Evolutionary conservation across 345 rosid species (phyloP), one percentile per base, ranked within the genome.

Genomic region (Citrus australasica): DNA sequence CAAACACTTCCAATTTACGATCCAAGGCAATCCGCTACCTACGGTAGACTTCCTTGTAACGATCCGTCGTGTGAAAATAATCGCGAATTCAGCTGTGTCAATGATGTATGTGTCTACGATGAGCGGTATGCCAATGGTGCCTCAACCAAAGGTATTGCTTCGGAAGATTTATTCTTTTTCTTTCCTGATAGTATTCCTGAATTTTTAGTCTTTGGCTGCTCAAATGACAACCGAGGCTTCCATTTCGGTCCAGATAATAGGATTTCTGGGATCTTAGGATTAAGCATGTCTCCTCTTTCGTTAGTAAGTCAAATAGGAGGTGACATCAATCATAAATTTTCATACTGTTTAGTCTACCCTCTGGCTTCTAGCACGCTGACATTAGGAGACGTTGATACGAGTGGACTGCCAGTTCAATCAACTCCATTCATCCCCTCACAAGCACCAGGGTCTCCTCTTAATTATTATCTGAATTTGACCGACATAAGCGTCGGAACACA

Each of bases 151-250:
- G 84, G 87, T 5, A 0, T 62, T 24, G 80, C 30, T 5, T 80
- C 80, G 11, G 2, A 16, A 1, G 84, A 85, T n/a, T 24, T 68
- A 3, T 75, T 82, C 60, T 17, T 71, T 2, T 24, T 80, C 42
- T 21, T 17, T 1, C 4, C 8, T 1, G 27, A 2, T 35, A 16
- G 51, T 13, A 13, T 46, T 13, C 28, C 6, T 9, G 28, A 8
- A 11, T 10, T 6, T 6, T 1, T 82, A n/a, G 51, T 78, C 42
- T 82, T 82, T 8, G 82, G 82, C 17, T 80, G 82, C 75, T 81
- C 79, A 0, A 4, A 71, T 6, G 76, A 79, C 3, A 79, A 60
- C 51, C 8, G 1, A 13, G 25, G 64, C 6, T 17, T 77, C 61
- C 5, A 2, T 5, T 79, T 73, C 2, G 2, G 22, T 1, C 2